These are phyloP conservation scores for Phaeosphaeriaceae sp. DNA, from an alignment of 2,329 filamentous ascomycete genomes.

Conservation along the genomic window DNA sequence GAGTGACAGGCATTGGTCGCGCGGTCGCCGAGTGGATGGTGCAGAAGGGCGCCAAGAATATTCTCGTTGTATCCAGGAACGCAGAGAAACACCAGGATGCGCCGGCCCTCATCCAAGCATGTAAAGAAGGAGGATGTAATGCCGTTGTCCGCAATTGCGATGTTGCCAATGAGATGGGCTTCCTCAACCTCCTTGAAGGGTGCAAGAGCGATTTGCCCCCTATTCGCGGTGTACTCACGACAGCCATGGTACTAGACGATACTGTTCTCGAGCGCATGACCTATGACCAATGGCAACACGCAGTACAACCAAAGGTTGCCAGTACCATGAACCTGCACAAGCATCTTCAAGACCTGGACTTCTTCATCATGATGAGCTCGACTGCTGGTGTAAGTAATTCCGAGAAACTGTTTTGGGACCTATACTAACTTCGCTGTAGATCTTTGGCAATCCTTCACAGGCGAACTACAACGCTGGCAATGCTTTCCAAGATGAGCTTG, in stretches of 20 bases:
- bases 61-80: conserved; percentile 16
- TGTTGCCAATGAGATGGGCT: not conserved
- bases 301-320: conserved; percentile 37
- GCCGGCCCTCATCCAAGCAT: no score
- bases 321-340: conserved; percentile 42
- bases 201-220: not conserved
- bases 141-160: not conserved
- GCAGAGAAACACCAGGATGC: not conserved
- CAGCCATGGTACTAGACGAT: conserved; percentile 1
- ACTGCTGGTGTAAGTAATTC: conserved; percentile 25
- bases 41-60: conserved; percentile 19
- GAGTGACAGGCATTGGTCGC: conserved; percentile 27
- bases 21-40: conserved; percentile 22
- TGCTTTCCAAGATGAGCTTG: conserved; percentile 29
- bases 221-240: not conserved
- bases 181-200: not conserved
- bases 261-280: conserved; percentile 16
- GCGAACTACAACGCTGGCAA: conserved; percentile 30
- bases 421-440: no score
- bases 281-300: conserved; percentile 1
- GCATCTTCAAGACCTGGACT: conserved; percentile 22
- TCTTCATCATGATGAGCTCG: conserved; percentile 32
- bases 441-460: conserved; percentile 11
- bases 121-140: not conserved
- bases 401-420: not conserved